Percentiles rank a stretch among this genome's conserved stretches.
These are phyloP conservation scores for Sinapis alba DNA, from an alignment of 441 rosid genomes.

Conservation along the genomic window DNA sequence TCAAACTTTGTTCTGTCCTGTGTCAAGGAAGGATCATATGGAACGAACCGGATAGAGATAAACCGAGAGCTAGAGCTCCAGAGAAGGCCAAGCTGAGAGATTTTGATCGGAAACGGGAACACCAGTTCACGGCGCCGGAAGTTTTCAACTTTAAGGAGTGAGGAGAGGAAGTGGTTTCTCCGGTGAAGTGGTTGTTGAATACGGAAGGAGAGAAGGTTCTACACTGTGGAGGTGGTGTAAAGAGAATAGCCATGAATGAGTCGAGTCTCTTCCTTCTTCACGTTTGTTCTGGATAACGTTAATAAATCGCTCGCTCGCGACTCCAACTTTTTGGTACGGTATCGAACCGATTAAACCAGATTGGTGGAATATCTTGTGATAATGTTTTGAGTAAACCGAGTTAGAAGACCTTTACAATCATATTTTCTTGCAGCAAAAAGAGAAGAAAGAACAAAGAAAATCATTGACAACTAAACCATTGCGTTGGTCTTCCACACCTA, in stretches of 20 bases:
- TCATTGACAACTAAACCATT: neutral
- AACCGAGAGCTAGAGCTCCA: conserved; percentile 68
- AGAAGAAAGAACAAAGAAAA: neutral
- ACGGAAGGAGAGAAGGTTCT: conserved; percentile 31
- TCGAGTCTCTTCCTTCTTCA: neutral
- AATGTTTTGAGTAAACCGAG: neutral
- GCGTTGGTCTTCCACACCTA: too few relatives aligned
- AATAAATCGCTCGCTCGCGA: neutral
- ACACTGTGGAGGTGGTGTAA: conserved; percentile 44
- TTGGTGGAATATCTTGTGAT: neutral
- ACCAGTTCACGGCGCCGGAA: conserved; percentile 39
- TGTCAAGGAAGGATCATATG: neutral
- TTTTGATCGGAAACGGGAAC: conserved; percentile 50
- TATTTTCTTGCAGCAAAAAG: neutral
- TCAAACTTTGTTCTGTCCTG: neutral
- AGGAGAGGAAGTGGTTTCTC: conserved; percentile 17
- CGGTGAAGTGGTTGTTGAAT: conserved; percentile 21
- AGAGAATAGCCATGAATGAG: conserved; percentile 38
- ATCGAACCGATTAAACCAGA: neutral
- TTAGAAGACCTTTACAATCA: neutral
- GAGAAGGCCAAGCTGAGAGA: conserved; percentile 60
- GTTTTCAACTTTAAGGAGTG: conserved; percentile 33
- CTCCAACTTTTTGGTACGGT: neutral
- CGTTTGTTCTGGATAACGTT: conserved; percentile 28
- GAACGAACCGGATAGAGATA: conserved; percentile 57